Evolutionary conservation across 1,139 yeast genomes (phyloP).

Genomic region (Blastobotrys aristatus): DNA sequence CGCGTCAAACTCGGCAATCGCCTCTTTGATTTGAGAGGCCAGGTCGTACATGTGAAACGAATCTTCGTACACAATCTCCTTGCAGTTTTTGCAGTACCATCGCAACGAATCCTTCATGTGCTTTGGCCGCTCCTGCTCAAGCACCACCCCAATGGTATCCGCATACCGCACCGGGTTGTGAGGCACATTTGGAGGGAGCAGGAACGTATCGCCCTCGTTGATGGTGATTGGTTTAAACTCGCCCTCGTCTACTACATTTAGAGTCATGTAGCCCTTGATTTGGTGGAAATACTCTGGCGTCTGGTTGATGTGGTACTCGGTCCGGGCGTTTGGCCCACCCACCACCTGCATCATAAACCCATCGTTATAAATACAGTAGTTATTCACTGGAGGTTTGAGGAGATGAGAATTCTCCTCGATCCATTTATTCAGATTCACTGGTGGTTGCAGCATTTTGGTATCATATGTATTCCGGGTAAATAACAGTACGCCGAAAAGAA

Average conservation of each 20-base stretch:
- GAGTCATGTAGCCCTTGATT: constrained; percentile 78
- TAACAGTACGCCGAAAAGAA: background rate
- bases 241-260: constrained; percentile 81
- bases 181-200: constrained; percentile 77
- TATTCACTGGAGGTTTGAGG: constrained; percentile 88
- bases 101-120: constrained; percentile 64
- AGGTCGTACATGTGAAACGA: constrained; percentile 74
- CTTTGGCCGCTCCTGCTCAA: constrained; percentile 87
- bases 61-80: constrained; percentile 57
- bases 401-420: constrained; percentile 67
- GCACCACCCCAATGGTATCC: constrained; percentile 82
- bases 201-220: constrained; percentile 79
- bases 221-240: constrained; percentile 70
- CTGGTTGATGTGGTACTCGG: constrained; percentile 89
- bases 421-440: constrained; percentile 79
- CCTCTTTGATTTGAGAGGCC: constrained; percentile 87
- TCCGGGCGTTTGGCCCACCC: constrained; percentile 92
- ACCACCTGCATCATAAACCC: constrained; percentile 92
- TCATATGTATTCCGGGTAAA: background rate
- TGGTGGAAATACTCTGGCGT: constrained; percentile 94
- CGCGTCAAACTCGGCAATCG: constrained; percentile 65
- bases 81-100: constrained; percentile 81
- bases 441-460: constrained; percentile 51
- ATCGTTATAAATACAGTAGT: constrained; percentile 82
- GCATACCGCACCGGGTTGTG: constrained; percentile 88